Evolutionary conservation across 345 rosid species (phyloP).

Genomic region (Abelmoschus esculentus): DNA sequence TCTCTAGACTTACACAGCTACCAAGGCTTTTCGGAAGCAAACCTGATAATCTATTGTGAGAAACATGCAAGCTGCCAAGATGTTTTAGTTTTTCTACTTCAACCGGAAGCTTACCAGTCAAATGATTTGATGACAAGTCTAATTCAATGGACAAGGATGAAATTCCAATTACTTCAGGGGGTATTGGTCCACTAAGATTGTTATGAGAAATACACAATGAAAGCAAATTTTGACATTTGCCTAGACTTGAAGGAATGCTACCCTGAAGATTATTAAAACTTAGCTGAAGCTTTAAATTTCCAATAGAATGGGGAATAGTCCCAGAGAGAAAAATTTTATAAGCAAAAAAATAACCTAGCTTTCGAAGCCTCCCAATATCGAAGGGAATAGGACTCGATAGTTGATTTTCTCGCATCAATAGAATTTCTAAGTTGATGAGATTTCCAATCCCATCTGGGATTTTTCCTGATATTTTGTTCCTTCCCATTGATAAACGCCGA

Average conservation of each 20-base stretch:
- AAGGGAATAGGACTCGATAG: not conserved
- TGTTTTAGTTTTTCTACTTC: not conserved
- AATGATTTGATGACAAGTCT: slow-evolving; percentile 1
- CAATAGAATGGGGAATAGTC: not conserved
- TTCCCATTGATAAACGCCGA: rapidly evolving
- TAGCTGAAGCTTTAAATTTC: not conserved
- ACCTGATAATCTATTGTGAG: not conserved
- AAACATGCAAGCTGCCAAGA: not conserved
- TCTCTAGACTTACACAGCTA: slow-evolving; percentile 16
- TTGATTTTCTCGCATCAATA: not conserved
- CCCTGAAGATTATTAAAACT: not conserved
- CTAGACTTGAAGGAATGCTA: not conserved
- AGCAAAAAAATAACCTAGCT: too few relatives aligned
- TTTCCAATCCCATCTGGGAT: slow-evolving; percentile 2
- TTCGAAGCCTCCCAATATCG: too few relatives aligned
- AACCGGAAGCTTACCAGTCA: not conserved
- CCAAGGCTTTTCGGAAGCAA: not conserved
- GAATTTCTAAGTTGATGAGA: not conserved
- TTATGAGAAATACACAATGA: not conserved
- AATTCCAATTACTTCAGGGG: not conserved
- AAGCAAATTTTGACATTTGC: not conserved
- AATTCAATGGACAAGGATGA: not conserved
- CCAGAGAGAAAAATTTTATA: not conserved
- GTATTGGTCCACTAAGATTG: not conserved
- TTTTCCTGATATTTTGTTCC: slow-evolving; percentile 11